Percentiles rank a stretch among this genome's conserved stretches.
These are phyloP conservation scores for Tulasnella calospora DNA, from an alignment of 768 basidiomycete genomes.

Conservation along the genomic window DNA sequence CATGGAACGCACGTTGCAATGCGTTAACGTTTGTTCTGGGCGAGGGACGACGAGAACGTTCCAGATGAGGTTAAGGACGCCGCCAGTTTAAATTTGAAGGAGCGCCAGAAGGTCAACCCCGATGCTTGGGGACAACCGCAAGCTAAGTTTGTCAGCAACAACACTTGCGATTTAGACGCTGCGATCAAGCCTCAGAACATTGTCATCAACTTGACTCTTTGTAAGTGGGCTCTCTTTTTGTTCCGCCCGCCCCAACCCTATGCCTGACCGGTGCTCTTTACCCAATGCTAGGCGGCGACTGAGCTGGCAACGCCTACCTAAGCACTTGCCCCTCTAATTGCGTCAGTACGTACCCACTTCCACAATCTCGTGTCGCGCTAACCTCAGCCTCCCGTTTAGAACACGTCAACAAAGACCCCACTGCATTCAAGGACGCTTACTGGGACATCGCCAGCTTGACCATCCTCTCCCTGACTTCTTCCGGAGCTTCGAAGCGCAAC, in stretches of 20 bases:
- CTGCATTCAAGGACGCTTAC: constrained; percentile 30
- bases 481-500: too few relatives aligned
- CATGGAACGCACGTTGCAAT: constrained; percentile 23
- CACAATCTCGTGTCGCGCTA: too few relatives aligned
- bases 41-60: constrained; percentile 12
- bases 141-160: constrained; percentile 26
- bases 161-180: constrained; percentile 26
- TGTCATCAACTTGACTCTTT: constrained; percentile 30
- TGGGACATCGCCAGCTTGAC: constrained; percentile 30
- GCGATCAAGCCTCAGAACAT: constrained; percentile 30
- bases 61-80: constrained; percentile 21
- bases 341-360: constrained; percentile 24
- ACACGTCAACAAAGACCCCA: constrained; percentile 32
- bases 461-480: background rate
- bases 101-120: constrained; percentile 9
- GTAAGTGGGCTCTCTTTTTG: constrained; percentile 18
- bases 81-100: background rate
- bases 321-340: constrained; percentile 27
- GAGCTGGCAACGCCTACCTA: constrained; percentile 26
- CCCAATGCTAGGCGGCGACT: constrained; percentile 24
- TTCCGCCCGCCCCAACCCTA: background rate
- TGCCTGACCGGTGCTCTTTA: background rate
- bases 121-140: constrained; percentile 25
- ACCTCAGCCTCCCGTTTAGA: constrained; percentile 2
- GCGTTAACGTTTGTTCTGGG: constrained; percentile 25